Evolutionary conservation across 768 basidiomycete genomes (phyloP).

Genomic region (Lepiota subincarnata): DNA sequence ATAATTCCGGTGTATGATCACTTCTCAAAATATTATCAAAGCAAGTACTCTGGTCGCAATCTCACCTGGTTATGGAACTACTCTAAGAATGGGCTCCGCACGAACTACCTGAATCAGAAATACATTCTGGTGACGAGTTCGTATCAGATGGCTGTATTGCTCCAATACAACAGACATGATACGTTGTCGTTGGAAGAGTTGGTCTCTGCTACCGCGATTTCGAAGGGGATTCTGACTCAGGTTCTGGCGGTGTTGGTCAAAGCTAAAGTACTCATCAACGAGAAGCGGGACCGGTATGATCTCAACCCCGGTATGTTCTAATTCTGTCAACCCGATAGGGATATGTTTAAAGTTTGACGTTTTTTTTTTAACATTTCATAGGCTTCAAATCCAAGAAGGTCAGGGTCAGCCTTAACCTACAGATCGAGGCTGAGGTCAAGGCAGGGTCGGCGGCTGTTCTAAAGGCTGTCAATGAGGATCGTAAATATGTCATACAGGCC

Average conservation of each 20-base stretch:
- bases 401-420: slow-evolving; percentile 84
- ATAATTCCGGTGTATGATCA: slow-evolving; percentile 86
- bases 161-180: slow-evolving; percentile 94
- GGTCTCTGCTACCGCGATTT: slow-evolving; percentile 70
- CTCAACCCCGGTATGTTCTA: slow-evolving; percentile 63
- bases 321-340: too few relatives aligned
- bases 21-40: slow-evolving; percentile 92
- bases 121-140: slow-evolving; percentile 96
- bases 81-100: slow-evolving; percentile 94
- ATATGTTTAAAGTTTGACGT: too few relatives aligned
- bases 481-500: slow-evolving; percentile 94
- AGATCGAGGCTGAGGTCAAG: slow-evolving; percentile 93
- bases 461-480: slow-evolving; percentile 94
- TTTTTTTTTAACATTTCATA: too few relatives aligned
- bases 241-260: slow-evolving; percentile 73
- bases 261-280: slow-evolving; percentile 84
- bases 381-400: slow-evolving; percentile 94
- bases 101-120: slow-evolving; percentile 91
- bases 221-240: slow-evolving; percentile 75
- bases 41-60: slow-evolving; percentile 93
- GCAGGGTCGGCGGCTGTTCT: slow-evolving; percentile 85
- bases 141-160: slow-evolving; percentile 94
- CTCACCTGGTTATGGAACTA: slow-evolving; percentile 99
- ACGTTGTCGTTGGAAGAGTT: slow-evolving; percentile 82
- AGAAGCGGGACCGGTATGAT: slow-evolving; percentile 88